Base-by-base conservation (phyloP, 1,284 basidiomycete species). In the Cryptococcus sp. region DNA sequence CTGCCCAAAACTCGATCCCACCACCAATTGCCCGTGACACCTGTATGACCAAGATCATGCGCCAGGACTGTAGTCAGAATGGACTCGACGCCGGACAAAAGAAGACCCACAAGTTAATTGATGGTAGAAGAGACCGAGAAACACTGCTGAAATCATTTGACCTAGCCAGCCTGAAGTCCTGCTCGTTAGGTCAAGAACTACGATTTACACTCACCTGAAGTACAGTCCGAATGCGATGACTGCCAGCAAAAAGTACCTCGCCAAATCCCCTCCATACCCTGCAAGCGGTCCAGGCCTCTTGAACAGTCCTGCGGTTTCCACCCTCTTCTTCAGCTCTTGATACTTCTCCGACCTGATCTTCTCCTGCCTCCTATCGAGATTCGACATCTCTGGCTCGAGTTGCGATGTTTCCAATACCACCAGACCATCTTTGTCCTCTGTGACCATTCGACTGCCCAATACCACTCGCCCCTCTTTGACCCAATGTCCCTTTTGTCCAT, bases 11-110 rank as follows among this genome's bases (percentile, higher is more conserved):
- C 62, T 33, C 93, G 82, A 69, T 99, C 94, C 46, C 78, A 74
- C 26, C 77, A 73, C 85, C 90, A 95, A 65, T 86, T 75, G 55
- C 94, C 91, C 0, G 91, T 94, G 53, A 98, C 84, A 43, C 90
- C 89, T 67, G 86, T 83, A 74, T 99, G 94, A 3, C 93, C 95
- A 10, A 95, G 82, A 73, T 99, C 95, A 72, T 98, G 95, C 19
- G 82, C 92, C 42, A 82, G 79, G 71, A 99, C 66, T 74, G 22
- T 12, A n/a, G 19, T 55, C 22, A 54, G 47, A 47, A 11, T 25
- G 31, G 11, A 40, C 19, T 4, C 33, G 28, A 31, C 14, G 9
- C 7, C 28, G n/a, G n/a, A n/a, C n/a, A n/a, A 31, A 19, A 18
- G 25, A 2, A 1, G n/a, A 63, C 72, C 60, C 44, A 73, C 72